Percentiles rank a stretch among this genome's conserved stretches.
These are phyloP conservation scores for Pythium plurisporium DNA, from an alignment of 352 stramenopile species.

Conservation along the genomic window DNA sequence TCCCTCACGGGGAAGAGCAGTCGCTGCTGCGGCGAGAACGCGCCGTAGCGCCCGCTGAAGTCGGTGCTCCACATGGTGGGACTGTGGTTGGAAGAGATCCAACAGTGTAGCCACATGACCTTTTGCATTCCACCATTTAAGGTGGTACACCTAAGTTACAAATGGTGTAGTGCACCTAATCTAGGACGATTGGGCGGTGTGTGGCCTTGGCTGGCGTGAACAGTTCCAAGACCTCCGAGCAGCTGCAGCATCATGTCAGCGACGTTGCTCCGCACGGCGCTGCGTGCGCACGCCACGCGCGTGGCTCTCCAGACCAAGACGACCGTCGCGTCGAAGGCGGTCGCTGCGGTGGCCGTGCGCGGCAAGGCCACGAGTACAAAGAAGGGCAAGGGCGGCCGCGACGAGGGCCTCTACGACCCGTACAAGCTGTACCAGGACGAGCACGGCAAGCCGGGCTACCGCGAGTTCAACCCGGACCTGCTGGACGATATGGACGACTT, in stretches of 20 bases:
- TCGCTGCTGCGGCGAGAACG: constrained; percentile 38
- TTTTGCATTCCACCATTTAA: background rate
- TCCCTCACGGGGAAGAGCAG: constrained; percentile 45
- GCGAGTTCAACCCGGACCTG: constrained; percentile 75
- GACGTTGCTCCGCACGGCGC: constrained; percentile 40
- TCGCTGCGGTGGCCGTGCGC: background rate
- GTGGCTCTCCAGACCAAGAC: constrained; percentile 2
- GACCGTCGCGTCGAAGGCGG: background rate
- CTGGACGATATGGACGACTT: constrained; percentile 51
- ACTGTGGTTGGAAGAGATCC: background rate
- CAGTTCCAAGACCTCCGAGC: constrained; percentile 1
- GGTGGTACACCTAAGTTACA: constrained; percentile 4
- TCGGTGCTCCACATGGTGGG: constrained; percentile 59
- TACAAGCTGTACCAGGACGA: constrained; percentile 80
- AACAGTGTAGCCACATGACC: constrained; percentile 13
- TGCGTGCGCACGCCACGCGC: constrained; percentile 20
- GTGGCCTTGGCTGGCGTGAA: constrained; percentile 24
- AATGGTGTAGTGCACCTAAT: constrained; percentile 12
- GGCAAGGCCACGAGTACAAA: constrained; percentile 16
- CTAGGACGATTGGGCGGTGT: background rate
- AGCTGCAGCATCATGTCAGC: constrained; percentile 29
- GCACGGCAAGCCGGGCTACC: constrained; percentile 63
- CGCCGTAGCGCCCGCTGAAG: constrained; percentile 29
- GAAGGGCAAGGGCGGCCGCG: constrained; percentile 10
- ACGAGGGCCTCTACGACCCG: constrained; percentile 64